phyloP scores from a whole-genome alignment of 164 flowering plant genomes.

The Aristolochia californica region DNA sequence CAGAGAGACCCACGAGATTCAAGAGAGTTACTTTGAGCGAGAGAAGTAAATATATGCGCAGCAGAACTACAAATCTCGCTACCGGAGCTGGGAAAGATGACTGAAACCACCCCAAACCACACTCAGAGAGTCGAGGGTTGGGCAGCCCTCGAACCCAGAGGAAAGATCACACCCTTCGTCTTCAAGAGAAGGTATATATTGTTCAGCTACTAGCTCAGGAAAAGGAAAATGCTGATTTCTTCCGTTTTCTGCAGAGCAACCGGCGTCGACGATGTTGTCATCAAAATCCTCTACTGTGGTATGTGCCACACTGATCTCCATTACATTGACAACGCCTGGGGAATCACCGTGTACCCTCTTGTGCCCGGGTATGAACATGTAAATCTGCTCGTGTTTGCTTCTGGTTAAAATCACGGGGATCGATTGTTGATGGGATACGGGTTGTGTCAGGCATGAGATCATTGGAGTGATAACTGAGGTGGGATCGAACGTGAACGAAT shows the following conservation, averaged over 20 bases:
- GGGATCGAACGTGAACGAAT: conserved; percentile 42
- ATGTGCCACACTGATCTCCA: conserved; percentile 79
- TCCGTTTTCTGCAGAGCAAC: conserved; percentile 10
- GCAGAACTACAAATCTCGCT: too few species aligned
- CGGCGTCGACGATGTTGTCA: conserved; percentile 54
- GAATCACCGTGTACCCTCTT: conserved; percentile 65
- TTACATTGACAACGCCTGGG: conserved; percentile 53
- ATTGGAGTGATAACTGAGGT: conserved; percentile 44
- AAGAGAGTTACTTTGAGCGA: too few species aligned
- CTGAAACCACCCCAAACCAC: conserved; percentile 50
- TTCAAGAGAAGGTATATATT: conserved; percentile 71
- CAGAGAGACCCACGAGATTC: too few species aligned
- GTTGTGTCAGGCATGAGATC: conserved; percentile 48
- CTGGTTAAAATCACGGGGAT: too few species aligned
- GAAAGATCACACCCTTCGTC: conserved; percentile 42
- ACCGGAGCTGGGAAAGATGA: too few species aligned
- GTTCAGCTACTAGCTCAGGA: too few species aligned
- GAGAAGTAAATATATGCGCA: too few species aligned
- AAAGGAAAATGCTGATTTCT: too few species aligned
- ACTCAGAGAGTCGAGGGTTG: conserved; percentile 55
- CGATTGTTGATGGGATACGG: not conserved
- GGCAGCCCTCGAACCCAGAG: conserved; percentile 60
- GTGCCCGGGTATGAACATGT: conserved; percentile 82
- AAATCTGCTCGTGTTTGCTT: too few species aligned
- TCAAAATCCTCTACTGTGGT: conserved; percentile 61